phyloP scores from a whole-genome alignment of 768 basidiomycete genomes.

The Nidularia pulvinata region DNA sequence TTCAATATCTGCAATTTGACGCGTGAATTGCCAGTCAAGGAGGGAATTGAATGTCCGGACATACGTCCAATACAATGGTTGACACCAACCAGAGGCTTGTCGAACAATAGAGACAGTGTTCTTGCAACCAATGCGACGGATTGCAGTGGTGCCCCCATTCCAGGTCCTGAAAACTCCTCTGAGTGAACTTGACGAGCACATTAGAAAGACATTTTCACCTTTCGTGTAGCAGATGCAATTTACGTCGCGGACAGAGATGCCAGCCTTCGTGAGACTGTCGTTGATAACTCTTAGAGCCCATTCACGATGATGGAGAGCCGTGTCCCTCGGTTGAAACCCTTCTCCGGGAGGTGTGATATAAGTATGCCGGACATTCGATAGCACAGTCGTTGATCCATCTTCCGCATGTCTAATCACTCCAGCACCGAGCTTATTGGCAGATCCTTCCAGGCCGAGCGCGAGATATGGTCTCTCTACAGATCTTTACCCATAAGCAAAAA shows the following conservation, averaged over 20 bases:
- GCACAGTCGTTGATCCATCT: conserved; percentile 71
- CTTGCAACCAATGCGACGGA: conserved; percentile 94
- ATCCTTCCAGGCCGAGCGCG: conserved; percentile 97
- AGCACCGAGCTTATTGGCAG: conserved; percentile 96
- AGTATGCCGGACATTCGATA: conserved; percentile 96
- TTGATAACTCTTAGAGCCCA: conserved; percentile 87
- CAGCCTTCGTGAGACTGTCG: conserved; percentile 70
- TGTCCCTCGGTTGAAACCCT: conserved; percentile 95
- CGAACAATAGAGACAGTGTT: conserved; percentile 83
- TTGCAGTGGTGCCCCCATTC: conserved; percentile 97
- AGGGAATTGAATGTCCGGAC: not conserved
- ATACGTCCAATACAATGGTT: conserved; percentile 98
- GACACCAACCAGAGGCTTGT: conserved; percentile 95
- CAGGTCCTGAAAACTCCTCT: conserved; percentile 67
- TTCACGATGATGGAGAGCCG: conserved; percentile 93
- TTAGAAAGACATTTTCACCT: conserved; percentile 52
- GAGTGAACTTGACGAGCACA: not conserved
- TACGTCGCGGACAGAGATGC: conserved; percentile 70
- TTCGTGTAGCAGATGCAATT: conserved; percentile 98
- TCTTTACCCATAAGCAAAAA: not conserved
- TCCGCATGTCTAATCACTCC: conserved; percentile 86
- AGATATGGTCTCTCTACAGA: conserved; percentile 63
- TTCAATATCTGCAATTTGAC: conserved; percentile 77
- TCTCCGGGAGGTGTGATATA: conserved; percentile 98
- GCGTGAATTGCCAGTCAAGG: not conserved